phyloP scores from a whole-genome alignment of 371 early-diverging fungal genomes.

The Lichtheimia ornata region DNA sequence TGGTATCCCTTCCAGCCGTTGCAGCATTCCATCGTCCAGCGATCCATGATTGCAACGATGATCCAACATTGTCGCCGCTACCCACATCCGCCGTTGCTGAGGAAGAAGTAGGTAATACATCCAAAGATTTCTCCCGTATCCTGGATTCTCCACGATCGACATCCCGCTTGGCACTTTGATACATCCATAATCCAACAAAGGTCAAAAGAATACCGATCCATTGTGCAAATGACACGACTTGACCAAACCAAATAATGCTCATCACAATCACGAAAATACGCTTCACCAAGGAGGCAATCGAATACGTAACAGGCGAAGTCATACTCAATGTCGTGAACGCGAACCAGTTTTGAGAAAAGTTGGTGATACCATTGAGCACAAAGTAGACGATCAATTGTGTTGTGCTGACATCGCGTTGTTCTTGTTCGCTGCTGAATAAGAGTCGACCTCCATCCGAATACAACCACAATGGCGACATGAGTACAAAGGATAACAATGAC shows the following conservation, averaged over 20 bases:
- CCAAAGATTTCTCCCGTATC: constrained; percentile 22
- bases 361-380: constrained; percentile 75
- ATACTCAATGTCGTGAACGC: constrained; percentile 79
- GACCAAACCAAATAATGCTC: constrained; percentile 84
- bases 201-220: constrained; percentile 78
- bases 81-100: not conserved
- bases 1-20: too few species aligned
- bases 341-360: constrained; percentile 81
- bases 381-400: constrained; percentile 48
- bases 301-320: constrained; percentile 87
- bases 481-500: constrained; percentile 62
- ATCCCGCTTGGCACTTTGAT: constrained; percentile 75
- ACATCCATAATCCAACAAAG: constrained; percentile 84
- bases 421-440: not conserved
- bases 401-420: not conserved
- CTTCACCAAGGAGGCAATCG: constrained; percentile 85
- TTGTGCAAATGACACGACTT: constrained; percentile 66
- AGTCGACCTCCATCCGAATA: constrained; percentile 71
- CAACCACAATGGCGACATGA: constrained; percentile 84
- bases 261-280: constrained; percentile 89
- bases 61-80: not conserved
- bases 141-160: constrained; percentile 44
- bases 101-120: constrained; percentile 21
- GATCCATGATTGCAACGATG: not conserved
- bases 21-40: not conserved